Percentiles rank a stretch among this genome's conserved stretches.
Conservation (phyloP, 192 early-diverging fungal genomes). For the Backusella luteola region DNA sequence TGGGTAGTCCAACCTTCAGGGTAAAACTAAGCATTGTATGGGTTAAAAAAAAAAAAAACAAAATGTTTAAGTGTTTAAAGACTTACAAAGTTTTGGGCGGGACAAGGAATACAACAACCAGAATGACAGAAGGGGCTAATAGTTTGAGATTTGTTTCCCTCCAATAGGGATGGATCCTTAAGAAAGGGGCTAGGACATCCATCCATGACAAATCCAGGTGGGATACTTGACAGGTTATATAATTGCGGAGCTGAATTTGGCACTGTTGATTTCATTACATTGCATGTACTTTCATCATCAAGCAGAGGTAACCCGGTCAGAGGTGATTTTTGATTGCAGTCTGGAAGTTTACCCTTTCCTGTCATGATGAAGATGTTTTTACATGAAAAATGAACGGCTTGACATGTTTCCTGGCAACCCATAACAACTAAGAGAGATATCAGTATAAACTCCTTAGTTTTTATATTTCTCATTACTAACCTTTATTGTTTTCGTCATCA, state of each 20-base stretch:
- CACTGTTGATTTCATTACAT: background rate
- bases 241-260: background rate
- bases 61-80: too few species aligned
- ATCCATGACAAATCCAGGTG: conserved; percentile 17
- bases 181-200: conserved; percentile 43
- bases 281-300: background rate
- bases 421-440: background rate
- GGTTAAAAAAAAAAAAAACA: too few species aligned
- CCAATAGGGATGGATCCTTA: conserved; percentile 28
- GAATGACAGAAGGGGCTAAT: conserved; percentile 27
- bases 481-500: conserved; percentile 7
- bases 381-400: background rate
- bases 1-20: conserved; percentile 32
- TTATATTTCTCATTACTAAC: background rate
- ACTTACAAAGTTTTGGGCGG: conserved; percentile 38
- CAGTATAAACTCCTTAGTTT: background rate
- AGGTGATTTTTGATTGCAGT: background rate
- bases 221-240: conserved; percentile 23
- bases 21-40: conserved; percentile 31
- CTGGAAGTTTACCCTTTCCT: conserved; percentile 4
- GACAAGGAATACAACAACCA: conserved; percentile 56
- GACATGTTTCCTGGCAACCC: background rate
- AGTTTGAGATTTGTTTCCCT: conserved; percentile 16
- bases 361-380: conserved; percentile 1
- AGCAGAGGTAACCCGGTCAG: background rate